phyloP scores from a whole-genome alignment of 1,139 yeast genomes.

The Candida freyschussii region DNA sequence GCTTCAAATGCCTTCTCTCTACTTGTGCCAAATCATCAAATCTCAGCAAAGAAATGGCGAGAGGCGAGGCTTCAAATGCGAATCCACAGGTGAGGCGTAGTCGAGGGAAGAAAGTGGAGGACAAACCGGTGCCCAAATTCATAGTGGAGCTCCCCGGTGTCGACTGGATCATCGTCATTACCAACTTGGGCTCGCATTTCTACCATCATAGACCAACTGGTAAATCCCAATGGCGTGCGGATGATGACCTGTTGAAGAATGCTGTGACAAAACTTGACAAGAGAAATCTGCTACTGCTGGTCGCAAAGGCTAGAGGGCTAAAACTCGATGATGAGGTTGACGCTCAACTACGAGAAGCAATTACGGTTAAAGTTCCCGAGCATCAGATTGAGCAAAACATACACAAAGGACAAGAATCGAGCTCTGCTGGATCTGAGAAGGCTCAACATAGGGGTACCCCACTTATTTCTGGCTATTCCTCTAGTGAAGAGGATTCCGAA shows the following conservation, averaged over 20 bases:
- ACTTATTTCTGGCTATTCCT: conserved; percentile 17
- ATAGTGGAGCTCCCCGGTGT: conserved; percentile 5
- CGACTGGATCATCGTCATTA: conserved; percentile 22
- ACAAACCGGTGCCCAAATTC: conserved; percentile 4
- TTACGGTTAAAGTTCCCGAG: conserved; percentile 11
- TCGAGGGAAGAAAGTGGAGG: background rate
- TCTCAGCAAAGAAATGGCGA: too few relatives aligned
- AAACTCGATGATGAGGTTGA: conserved; percentile 24
- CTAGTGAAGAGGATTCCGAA: conserved; percentile 18
- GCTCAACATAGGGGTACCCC: conserved; percentile 12
- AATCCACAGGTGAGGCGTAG: background rate
- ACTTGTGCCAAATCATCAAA: too few relatives aligned
- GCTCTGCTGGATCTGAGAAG: conserved; percentile 12
- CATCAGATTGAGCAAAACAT: background rate
- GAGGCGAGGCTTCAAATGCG: background rate
- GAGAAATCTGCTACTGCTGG: conserved; percentile 32
- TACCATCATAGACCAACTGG: conserved; percentile 33
- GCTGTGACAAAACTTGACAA: conserved; percentile 31
- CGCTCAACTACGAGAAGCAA: conserved; percentile 5
- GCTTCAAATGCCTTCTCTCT: too few relatives aligned
- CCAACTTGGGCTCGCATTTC: conserved; percentile 41
- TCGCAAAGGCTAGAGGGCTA: conserved; percentile 46
- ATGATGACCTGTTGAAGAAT: conserved; percentile 29
- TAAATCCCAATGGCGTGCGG: conserved; percentile 35
- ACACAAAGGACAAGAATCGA: background rate